Evolutionary conservation across 768 basidiomycete species (phyloP).

Genomic region (Kondoa malvinella): DNA sequence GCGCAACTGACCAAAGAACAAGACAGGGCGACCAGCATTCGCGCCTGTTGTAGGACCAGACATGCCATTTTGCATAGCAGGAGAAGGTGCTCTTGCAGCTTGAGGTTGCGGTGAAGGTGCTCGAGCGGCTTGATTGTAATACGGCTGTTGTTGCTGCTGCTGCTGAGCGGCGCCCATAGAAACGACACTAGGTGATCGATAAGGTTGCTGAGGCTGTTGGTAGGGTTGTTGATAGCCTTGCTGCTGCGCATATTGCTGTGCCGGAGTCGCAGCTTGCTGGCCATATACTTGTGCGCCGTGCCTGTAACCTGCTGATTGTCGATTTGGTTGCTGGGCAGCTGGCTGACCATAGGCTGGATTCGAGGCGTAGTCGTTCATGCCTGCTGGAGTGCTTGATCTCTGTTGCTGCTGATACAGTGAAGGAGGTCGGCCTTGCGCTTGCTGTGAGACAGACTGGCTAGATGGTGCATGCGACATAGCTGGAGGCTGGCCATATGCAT

Average conservation of each 20-base stretch:
- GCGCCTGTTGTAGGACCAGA: not conserved
- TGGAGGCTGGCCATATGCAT: conserved; percentile 18
- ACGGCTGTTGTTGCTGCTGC: conserved; percentile 19
- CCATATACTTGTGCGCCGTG: not conserved
- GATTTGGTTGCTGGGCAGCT: conserved; percentile 18
- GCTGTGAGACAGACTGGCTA: conserved; percentile 8
- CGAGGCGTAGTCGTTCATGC: conserved; percentile 9
- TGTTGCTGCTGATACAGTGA: conserved; percentile 3
- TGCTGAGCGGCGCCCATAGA: conserved; percentile 12
- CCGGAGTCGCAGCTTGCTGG: not conserved
- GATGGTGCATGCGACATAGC: conserved; percentile 21
- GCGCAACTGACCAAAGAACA: conserved; percentile 3
- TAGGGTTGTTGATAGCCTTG: not conserved
- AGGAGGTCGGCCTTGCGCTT: conserved; percentile 1
- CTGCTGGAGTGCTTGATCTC: conserved; percentile 4
- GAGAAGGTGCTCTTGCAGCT: conserved; percentile 6
- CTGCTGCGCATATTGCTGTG: conserved; percentile 8
- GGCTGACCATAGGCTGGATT: conserved; percentile 17
- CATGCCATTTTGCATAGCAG: conserved; percentile 12
- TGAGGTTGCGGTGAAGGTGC: conserved; percentile 27
- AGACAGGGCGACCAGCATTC: not conserved
- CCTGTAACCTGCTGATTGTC: conserved; percentile 6
- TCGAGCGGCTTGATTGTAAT: conserved; percentile 25
- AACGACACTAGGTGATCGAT: not conserved
- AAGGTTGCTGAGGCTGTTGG: conserved; percentile 7